Base-by-base conservation (phyloP, 2,329 filamentous ascomycete genomes). In the Alternaria gaisen region DNA sequence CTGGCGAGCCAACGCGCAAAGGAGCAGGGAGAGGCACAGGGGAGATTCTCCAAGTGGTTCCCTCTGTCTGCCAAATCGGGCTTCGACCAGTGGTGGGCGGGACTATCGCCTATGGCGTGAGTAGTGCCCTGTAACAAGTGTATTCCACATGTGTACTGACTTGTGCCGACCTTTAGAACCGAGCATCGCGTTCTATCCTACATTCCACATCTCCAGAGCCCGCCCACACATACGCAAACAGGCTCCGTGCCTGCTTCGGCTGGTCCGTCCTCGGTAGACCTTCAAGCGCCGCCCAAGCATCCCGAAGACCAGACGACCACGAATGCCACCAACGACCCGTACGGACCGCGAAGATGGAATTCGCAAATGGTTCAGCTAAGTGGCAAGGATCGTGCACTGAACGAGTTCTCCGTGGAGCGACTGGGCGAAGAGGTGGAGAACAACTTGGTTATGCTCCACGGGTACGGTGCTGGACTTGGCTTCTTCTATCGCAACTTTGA, bases 401-500 rank as follows among this genome's bases (percentile, higher is more conserved):
- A 99, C 75, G 95, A 99, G 75, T 95, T 97, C 77, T 93, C 91
- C 1, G 88, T 99, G 2, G 92, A 97, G 81, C 86, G 94, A 51
- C 81, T 93, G 1, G 92, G 89, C 36, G 94, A 97, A 75, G 80
- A 89, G 5, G 87, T 88, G 0, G 90, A 96, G 47, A 90, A 98
- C 73, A 95, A 92, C 43, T 84, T 99, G 16, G 94, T 99, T 44
- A 97, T 99, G 88, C 83, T 99, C 5, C 95, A 99, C 76, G 95
- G 95, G 63, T 99, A 99, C 78, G 95, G 95, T 47, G 95, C 95
- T 2, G 95, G 95, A 0, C 85, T 99, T 0, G 95, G 94, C 22
- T 98, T 99, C 81, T 99, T 97, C 84, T 99, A 97, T 84, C 94
- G 95, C 81, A 99, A 99, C 77, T 97, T 97, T 62, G 95, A 99